Percentiles rank a stretch among this genome's conserved stretches.
phyloP scores from a whole-genome alignment of 2,329 filamentous ascomycete genomes.

The Epichloe sp. region DNA sequence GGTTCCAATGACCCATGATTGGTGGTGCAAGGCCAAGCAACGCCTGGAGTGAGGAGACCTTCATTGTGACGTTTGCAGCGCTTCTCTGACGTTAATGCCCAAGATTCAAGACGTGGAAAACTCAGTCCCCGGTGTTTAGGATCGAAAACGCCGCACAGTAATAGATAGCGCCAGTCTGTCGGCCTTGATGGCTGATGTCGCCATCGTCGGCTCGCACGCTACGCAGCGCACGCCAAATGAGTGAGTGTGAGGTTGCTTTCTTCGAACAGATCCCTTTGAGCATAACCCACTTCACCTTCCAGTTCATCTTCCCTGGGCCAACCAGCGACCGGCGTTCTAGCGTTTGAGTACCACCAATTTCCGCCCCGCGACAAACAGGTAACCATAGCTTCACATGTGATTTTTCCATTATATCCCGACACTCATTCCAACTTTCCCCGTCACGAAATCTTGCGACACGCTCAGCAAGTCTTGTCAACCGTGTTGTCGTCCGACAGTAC shows the following conservation, averaged over 20 bases:
- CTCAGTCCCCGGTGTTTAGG: too few species aligned
- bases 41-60: constrained; percentile 15
- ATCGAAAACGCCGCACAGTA: too few species aligned
- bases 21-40: constrained; percentile 16
- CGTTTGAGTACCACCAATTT: neutral
- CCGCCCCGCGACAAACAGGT: neutral
- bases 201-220: neutral
- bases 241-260: too few species aligned
- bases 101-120: neutral
- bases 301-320: neutral
- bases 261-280: too few species aligned
- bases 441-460: neutral
- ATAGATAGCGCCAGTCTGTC: too few species aligned
- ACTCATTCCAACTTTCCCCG: neutral
- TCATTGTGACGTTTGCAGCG: constrained; percentile 15
- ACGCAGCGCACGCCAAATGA: neutral
- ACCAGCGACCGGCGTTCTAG: neutral
- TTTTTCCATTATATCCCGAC: neutral
- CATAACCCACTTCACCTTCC: neutral
- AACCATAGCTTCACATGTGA: neutral
- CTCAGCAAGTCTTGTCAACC: neutral
- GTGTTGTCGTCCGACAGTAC: too few species aligned
- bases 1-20: constrained; percentile 17
- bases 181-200: too few species aligned
- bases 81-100: neutral